Evolutionary conservation across 345 rosid genomes (phyloP).

Genomic region (Populus tremula): DNA sequence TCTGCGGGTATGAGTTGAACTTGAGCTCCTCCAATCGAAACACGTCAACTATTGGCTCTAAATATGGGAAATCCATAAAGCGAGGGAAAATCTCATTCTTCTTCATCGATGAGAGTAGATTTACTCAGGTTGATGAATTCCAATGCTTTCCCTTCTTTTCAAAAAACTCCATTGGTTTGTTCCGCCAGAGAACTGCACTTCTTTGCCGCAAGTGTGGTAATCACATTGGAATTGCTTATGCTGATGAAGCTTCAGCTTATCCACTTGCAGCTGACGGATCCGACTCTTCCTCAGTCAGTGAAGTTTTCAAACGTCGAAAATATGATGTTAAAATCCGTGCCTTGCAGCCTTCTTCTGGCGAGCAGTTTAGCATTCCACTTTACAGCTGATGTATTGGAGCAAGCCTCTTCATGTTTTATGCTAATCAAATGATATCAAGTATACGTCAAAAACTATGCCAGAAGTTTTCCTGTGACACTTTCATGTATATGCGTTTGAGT

Average conservation of each 20-base stretch:
- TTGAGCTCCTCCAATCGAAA: slow-evolving; percentile 83
- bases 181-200: slow-evolving; percentile 74
- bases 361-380: slow-evolving; percentile 37
- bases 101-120: slow-evolving; percentile 74
- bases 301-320: slow-evolving; percentile 39
- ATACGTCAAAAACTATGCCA: neutral
- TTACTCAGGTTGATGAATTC: slow-evolving; percentile 76
- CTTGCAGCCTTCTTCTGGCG: slow-evolving; percentile 68
- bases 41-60: slow-evolving; percentile 75
- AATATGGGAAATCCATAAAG: slow-evolving; percentile 90
- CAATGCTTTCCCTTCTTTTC: slow-evolving; percentile 79
- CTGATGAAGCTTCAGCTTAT: slow-evolving; percentile 42
- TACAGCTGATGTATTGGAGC: slow-evolving; percentile 24
- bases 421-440: neutral
- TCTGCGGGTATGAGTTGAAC: slow-evolving; percentile 87
- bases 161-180: slow-evolving; percentile 55
- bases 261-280: slow-evolving; percentile 48
- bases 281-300: slow-evolving; percentile 40
- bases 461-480: slow-evolving; percentile 16
- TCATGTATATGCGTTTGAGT: slow-evolving; percentile 18
- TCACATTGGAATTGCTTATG: slow-evolving; percentile 63
- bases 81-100: slow-evolving; percentile 85
- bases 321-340: slow-evolving; percentile 81
- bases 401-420: neutral
- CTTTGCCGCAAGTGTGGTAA: slow-evolving; percentile 90